Percentiles rank a stretch among this genome's conserved stretches.
Conservation (phyloP, 768 basidiomycete species). For the Russula foetens region DNA sequence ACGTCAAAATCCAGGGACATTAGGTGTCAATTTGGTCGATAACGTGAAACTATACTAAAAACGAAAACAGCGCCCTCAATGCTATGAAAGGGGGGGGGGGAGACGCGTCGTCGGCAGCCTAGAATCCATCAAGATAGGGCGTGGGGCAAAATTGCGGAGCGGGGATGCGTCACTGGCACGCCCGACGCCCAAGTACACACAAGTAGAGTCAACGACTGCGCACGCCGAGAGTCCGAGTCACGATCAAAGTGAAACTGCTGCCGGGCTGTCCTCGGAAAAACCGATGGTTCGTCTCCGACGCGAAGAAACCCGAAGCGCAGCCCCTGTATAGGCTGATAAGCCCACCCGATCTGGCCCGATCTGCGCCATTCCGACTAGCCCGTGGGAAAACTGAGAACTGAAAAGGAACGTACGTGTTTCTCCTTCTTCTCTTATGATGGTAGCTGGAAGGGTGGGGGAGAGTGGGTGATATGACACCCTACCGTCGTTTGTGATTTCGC, state of each 20-base stretch:
- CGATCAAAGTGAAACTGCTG: neutral
- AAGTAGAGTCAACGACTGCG: no score
- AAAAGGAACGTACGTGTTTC: neutral
- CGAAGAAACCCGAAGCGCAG: slow-evolving; percentile 7
- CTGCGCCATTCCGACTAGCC: neutral
- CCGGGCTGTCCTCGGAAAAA: slow-evolving; percentile 9
- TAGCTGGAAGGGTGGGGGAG: neutral
- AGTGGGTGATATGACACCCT: neutral
- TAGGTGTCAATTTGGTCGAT: neutral
- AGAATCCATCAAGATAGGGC: no score
- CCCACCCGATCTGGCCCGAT: slow-evolving; percentile 16
- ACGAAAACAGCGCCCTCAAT: neutral
- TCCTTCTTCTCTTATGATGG: neutral
- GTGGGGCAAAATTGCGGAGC: neutral
- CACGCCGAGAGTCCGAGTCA: neutral
- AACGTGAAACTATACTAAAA: no score
- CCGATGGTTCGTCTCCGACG: slow-evolving; percentile 16
- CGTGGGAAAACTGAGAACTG: neutral
- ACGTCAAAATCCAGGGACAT: slow-evolving; percentile 3
- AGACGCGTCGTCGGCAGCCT: no score
- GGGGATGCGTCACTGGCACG: neutral
- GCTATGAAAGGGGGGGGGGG: no score
- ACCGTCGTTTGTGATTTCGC: neutral
- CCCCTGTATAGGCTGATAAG: slow-evolving; percentile 18
- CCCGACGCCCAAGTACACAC: neutral